Conservation (phyloP, 2,329 filamentous ascomycete species). For the Penicillium fuscoglaucum region DNA sequence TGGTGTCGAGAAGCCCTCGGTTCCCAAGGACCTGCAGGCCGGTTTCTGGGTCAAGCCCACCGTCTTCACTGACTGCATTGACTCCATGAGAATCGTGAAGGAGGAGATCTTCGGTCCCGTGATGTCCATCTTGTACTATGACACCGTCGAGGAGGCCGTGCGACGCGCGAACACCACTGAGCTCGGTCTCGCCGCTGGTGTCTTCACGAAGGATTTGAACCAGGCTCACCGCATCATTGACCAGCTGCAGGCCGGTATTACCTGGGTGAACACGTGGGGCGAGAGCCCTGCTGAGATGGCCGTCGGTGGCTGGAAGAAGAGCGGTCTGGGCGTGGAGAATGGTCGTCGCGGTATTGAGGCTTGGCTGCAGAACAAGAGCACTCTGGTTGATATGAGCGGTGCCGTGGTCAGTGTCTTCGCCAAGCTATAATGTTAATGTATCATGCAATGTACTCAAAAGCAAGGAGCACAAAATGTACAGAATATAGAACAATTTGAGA, state of each 20-base stretch:
- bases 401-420: constrained; percentile 70
- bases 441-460: constrained; percentile 5
- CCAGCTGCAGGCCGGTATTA: constrained; percentile 78
- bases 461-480: neutral
- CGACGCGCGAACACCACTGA: constrained; percentile 72
- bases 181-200: constrained; percentile 78
- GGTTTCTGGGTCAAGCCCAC: constrained; percentile 88
- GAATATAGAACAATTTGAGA: neutral
- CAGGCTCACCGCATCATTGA: constrained; percentile 70
- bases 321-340: constrained; percentile 84
- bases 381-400: constrained; percentile 77
- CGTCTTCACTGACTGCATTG: constrained; percentile 81
- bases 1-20: constrained; percentile 60
- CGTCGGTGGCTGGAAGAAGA: constrained; percentile 89
- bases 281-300: constrained; percentile 90
- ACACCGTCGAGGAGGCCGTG: constrained; percentile 68
- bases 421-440: constrained; percentile 55
- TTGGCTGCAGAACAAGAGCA: constrained; percentile 86
- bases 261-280: constrained; percentile 94
- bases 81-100: constrained; percentile 73
- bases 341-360: constrained; percentile 74
- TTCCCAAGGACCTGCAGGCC: constrained; percentile 53
- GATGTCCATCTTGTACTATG: constrained; percentile 76
- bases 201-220: constrained; percentile 76
- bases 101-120: constrained; percentile 92